A percentile compares a stretch with the other conserved stretches of the same genome.
These are phyloP conservation scores for Chlorokybus atmophyticus DNA, from an alignment of 139 green algal genomes.

Conservation along the genomic window DNA sequence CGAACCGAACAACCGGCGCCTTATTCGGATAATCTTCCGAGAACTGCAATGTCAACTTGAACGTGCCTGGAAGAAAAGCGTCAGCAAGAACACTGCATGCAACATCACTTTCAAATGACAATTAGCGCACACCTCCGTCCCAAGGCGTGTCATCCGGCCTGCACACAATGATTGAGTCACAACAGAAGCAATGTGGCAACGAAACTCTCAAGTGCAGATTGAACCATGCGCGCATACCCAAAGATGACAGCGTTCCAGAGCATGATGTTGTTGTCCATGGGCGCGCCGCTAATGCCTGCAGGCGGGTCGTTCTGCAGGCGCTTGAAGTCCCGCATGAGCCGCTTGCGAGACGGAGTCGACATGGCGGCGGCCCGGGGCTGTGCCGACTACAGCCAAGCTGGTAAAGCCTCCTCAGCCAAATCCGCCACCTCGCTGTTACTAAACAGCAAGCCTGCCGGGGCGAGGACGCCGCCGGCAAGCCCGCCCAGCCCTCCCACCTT, in stretches of 20 bases:
- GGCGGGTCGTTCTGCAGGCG: slow-evolving; percentile 80
- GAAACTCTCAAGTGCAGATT: background rate
- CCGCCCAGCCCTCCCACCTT: no score
- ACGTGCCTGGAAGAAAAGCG: slow-evolving; percentile 31
- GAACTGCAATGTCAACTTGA: slow-evolving; percentile 90
- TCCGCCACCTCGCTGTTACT: no score
- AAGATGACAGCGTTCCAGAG: slow-evolving; percentile 98
- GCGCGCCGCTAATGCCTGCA: slow-evolving; percentile 80
- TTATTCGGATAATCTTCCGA: slow-evolving; percentile 98
- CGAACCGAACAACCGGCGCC: slow-evolving; percentile 85
- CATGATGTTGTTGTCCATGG: slow-evolving; percentile 93
- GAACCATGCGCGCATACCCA: slow-evolving; percentile 30
- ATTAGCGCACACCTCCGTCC: slow-evolving; percentile 77
- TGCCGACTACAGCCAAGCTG: no score
- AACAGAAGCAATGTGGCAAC: background rate
- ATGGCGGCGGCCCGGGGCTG: no score
- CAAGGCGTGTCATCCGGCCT: slow-evolving; percentile 82
- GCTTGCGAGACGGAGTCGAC: slow-evolving; percentile 38
- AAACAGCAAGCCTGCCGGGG: no score
- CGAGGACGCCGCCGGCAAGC: no score
- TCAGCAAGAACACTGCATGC: background rate
- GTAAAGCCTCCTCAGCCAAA: no score
- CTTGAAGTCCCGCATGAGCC: slow-evolving; percentile 84
- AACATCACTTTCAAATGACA: no score
- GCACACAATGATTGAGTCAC: background rate